Conservation (phyloP, 139 green algal genomes). For the Gonium pectorale region DNA sequence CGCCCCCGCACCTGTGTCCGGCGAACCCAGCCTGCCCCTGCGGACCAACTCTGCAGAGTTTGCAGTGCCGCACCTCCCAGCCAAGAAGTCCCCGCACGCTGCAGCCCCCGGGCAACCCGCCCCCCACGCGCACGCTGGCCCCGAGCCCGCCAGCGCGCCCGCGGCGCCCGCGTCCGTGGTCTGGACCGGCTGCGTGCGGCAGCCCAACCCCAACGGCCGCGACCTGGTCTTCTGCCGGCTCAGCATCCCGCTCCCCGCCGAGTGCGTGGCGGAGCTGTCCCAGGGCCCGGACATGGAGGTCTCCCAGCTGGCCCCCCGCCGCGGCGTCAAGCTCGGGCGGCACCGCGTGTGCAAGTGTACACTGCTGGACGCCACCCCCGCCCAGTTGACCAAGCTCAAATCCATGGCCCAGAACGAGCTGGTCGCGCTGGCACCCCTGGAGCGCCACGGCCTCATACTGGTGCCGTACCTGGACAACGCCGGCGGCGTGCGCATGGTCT, state of each 20-base stretch:
- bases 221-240: slow-evolving; percentile 29
- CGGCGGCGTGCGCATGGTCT: slow-evolving; percentile 10
- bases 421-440: slow-evolving; percentile 9
- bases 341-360: slow-evolving; percentile 25
- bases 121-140: neutral
- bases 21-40: too few relatives aligned
- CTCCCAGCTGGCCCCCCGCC: slow-evolving; percentile 21
- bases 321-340: slow-evolving; percentile 25
- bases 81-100: neutral
- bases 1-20: too few relatives aligned
- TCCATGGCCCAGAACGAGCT: slow-evolving; percentile 46
- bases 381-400: slow-evolving; percentile 26
- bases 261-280: slow-evolving; percentile 6
- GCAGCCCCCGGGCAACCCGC: neutral
- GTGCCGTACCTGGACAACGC: slow-evolving; percentile 39
- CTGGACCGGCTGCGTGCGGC: slow-evolving; percentile 27
- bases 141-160: neutral
- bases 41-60: neutral
- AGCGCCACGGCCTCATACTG: slow-evolving; percentile 34
- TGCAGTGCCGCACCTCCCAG: slow-evolving; percentile 29
- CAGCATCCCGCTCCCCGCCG: slow-evolving; percentile 14
- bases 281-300: neutral
- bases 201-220: slow-evolving; percentile 7
- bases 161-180: neutral
- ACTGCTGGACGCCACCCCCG: neutral